These are phyloP conservation scores for Phycomyces blakesleeanus DNA, from an alignment of 192 early-diverging fungal genomes.

Conservation along the genomic window DNA sequence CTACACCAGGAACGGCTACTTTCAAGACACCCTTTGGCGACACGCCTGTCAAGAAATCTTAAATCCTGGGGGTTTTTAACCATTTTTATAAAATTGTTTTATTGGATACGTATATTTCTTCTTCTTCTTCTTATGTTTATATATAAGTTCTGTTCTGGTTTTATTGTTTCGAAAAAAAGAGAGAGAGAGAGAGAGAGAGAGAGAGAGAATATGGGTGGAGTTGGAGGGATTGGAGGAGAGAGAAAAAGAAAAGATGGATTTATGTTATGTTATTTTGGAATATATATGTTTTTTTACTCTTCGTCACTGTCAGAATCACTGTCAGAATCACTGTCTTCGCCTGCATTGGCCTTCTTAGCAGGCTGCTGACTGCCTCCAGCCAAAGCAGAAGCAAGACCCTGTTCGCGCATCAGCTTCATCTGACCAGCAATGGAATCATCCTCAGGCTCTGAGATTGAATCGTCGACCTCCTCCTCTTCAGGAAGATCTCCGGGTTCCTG, in stretches of 20 bases:
- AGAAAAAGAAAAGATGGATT: background rate
- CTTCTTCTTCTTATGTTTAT: no score
- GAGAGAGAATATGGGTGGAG: no score
- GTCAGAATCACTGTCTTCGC: conserved; percentile 17
- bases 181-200: no score
- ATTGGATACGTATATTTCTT: no score
- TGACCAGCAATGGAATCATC: conserved; percentile 94
- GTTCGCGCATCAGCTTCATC: conserved; percentile 86
- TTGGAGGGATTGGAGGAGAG: background rate
- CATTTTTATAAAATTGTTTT: no score
- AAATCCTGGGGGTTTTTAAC: background rate
- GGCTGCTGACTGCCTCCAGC: conserved; percentile 31
- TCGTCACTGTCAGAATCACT: conserved; percentile 25
- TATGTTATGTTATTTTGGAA: background rate
- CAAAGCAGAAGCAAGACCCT: conserved; percentile 54
- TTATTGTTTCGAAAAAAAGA: no score
- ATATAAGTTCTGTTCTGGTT: no score
- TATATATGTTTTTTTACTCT: conserved; percentile 1
- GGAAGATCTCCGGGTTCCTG: conserved; percentile 69
- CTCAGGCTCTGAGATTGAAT: conserved; percentile 95
- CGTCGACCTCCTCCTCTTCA: conserved; percentile 73
- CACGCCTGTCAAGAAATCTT: background rate
- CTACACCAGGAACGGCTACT: conserved; percentile 1
- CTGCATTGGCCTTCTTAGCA: conserved; percentile 5
- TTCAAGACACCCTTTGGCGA: background rate